phyloP scores from a whole-genome alignment of 306 rosid species.

The Rubus parviflorus region DNA sequence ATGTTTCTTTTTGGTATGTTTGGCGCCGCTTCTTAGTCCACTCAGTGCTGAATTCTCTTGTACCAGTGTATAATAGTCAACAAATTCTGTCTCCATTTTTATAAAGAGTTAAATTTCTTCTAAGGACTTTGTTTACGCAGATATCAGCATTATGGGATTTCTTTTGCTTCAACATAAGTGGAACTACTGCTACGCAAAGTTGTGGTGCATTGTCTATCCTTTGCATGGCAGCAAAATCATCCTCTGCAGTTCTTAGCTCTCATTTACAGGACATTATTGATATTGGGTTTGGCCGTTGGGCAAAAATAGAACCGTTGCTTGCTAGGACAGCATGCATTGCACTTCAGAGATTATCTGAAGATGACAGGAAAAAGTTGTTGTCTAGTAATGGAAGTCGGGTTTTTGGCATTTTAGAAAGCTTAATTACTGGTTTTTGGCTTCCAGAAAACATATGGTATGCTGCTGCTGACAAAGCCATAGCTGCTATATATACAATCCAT shows the following conservation, averaged over 20 bases:
- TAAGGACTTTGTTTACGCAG: conserved; percentile 42
- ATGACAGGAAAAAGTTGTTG: conserved; percentile 72
- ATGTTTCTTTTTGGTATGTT: background rate
- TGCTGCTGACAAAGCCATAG: conserved; percentile 89
- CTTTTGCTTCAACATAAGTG: conserved; percentile 88
- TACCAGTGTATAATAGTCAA: background rate
- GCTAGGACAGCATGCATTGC: conserved; percentile 92
- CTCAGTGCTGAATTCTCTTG: background rate
- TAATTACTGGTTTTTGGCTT: conserved; percentile 76
- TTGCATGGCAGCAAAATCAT: conserved; percentile 90
- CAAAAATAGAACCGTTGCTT: conserved; percentile 89
- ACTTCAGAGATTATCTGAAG: conserved; percentile 77
- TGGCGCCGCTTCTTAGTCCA: background rate
- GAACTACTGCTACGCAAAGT: conserved; percentile 91
- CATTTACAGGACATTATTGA: conserved; percentile 89
- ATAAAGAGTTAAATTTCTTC: conserved; percentile 20
- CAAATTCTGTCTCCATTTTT: conserved; percentile 3
- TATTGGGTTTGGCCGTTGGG: conserved; percentile 97
- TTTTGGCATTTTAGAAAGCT: conserved; percentile 71
- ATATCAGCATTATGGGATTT: conserved; percentile 89
- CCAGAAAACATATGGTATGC: conserved; percentile 86
- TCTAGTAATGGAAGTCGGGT: conserved; percentile 57
- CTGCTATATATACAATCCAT: conserved; percentile 75
- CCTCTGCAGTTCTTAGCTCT: conserved; percentile 66
- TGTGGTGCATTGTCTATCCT: conserved; percentile 85